phyloP scores from a whole-genome alignment of 1,284 basidiomycete genomes.

The Apiotrichum laibachii region DNA sequence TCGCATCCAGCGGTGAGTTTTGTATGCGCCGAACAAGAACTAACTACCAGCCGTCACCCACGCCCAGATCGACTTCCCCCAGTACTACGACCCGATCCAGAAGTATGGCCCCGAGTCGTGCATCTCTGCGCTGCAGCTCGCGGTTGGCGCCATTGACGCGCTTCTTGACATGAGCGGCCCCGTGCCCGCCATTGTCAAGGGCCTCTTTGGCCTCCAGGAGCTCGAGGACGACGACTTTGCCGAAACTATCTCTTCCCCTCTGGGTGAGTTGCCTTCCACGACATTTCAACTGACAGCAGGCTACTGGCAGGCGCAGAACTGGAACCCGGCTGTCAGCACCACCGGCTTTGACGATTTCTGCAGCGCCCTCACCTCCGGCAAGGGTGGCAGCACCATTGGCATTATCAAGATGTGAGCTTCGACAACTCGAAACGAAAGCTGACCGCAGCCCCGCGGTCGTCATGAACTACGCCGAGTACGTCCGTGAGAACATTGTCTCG shows the following conservation, averaged over 20 bases:
- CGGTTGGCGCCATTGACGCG: slow-evolving; percentile 63
- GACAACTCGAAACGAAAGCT: slow-evolving; percentile 25
- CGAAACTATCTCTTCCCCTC: slow-evolving; percentile 58
- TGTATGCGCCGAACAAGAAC: too few relatives aligned
- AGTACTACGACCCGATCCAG: slow-evolving; percentile 83
- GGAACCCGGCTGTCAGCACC: slow-evolving; percentile 63
- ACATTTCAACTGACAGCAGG: slow-evolving; percentile 23
- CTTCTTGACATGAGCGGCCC: slow-evolving; percentile 56
- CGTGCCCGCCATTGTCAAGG: slow-evolving; percentile 60
- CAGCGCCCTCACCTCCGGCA: slow-evolving; percentile 55
- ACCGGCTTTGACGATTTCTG: slow-evolving; percentile 59
- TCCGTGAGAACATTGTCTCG: slow-evolving; percentile 66
- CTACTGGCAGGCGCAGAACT: slow-evolving; percentile 65
- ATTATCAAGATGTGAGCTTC: slow-evolving; percentile 35
- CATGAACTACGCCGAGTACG: slow-evolving; percentile 72
- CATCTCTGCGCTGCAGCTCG: slow-evolving; percentile 64
- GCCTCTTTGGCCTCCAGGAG: slow-evolving; percentile 66
- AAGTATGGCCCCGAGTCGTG: slow-evolving; percentile 69
- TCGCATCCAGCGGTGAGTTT: slow-evolving; percentile 71
- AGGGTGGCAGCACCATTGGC: slow-evolving; percentile 33
- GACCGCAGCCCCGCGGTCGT: slow-evolving; percentile 53
- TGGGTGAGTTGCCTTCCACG: slow-evolving; percentile 20
- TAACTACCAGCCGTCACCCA: slow-evolving; percentile 48
- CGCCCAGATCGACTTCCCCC: slow-evolving; percentile 56
- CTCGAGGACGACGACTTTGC: slow-evolving; percentile 76